A percentile compares a stretch with the other conserved stretches of the same genome.
Evolutionary conservation across 768 basidiomycete genomes (phyloP).

Genomic region (Xerocomellus amylosporus): DNA sequence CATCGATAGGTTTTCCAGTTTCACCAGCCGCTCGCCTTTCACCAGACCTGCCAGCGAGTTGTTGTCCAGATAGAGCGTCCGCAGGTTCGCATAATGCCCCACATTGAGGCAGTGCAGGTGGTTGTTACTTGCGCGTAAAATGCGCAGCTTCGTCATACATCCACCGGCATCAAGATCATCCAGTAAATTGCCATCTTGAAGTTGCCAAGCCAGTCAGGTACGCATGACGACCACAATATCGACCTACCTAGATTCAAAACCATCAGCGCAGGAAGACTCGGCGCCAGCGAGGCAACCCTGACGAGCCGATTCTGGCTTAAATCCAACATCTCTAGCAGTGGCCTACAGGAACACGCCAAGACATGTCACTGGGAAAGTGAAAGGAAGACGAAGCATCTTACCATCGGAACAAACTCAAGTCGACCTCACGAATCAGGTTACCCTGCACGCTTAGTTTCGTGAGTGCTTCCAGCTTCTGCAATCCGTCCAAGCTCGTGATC

Average conservation of each 20-base stretch:
- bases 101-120: constrained; percentile 64
- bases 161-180: constrained; percentile 50
- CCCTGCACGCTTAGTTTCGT: constrained; percentile 79
- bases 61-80: constrained; percentile 91
- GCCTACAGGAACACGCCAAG: constrained; percentile 32
- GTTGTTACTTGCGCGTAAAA: constrained; percentile 84
- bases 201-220: constrained; percentile 16
- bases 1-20: constrained; percentile 87
- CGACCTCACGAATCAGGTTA: constrained; percentile 63
- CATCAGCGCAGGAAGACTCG: constrained; percentile 55
- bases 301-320: constrained; percentile 72
- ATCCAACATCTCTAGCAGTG: constrained; percentile 77
- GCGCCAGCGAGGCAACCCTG: constrained; percentile 55
- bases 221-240: constrained; percentile 13
- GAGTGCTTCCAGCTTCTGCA: constrained; percentile 77
- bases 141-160: constrained; percentile 68
- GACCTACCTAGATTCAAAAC: constrained; percentile 82
- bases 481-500: constrained; percentile 69
- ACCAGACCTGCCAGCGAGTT: constrained; percentile 56
- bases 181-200: constrained; percentile 71
- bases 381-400: constrained; percentile 28
- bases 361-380: constrained; percentile 5
- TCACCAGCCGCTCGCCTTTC: constrained; percentile 56
- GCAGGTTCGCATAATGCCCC: constrained; percentile 61
- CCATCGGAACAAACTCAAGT: constrained; percentile 68